Conservation (phyloP, 371 early-diverging fungal species). For the Gilbertella persicaria region DNA sequence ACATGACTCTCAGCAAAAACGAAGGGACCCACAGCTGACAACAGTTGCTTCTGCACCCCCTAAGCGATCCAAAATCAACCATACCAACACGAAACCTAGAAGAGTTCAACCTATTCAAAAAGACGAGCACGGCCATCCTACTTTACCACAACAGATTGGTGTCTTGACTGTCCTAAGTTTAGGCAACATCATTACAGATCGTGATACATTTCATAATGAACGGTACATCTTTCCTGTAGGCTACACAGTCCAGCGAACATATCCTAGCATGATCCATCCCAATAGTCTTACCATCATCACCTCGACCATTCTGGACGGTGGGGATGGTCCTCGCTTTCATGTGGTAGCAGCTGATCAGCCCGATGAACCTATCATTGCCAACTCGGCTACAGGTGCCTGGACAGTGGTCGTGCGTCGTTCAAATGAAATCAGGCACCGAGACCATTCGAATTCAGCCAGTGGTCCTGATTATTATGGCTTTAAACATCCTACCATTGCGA, state of each 20-base stretch:
- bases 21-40: constrained; percentile 1
- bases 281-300: constrained; percentile 62
- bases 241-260: constrained; percentile 68
- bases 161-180: constrained; percentile 74
- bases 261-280: constrained; percentile 76
- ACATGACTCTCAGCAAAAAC: neutral
- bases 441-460: constrained; percentile 79
- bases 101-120: constrained; percentile 63
- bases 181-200: constrained; percentile 75
- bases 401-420: constrained; percentile 78
- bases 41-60: constrained; percentile 55
- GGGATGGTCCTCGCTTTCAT: constrained; percentile 72
- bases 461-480: constrained; percentile 94
- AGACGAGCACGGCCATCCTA: constrained; percentile 70
- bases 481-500: constrained; percentile 86
- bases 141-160: constrained; percentile 81
- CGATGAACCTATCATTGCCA: constrained; percentile 65
- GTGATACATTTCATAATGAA: constrained; percentile 84
- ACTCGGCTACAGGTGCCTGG: constrained; percentile 91
- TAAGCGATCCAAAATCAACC: constrained; percentile 43
- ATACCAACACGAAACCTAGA: constrained; percentile 34
- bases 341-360: constrained; percentile 76
- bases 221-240: constrained; percentile 94
- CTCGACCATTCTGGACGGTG: constrained; percentile 80
- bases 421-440: constrained; percentile 74